Evolutionary conservation across 768 basidiomycete genomes (phyloP).

Genomic region (Chiua virens): DNA sequence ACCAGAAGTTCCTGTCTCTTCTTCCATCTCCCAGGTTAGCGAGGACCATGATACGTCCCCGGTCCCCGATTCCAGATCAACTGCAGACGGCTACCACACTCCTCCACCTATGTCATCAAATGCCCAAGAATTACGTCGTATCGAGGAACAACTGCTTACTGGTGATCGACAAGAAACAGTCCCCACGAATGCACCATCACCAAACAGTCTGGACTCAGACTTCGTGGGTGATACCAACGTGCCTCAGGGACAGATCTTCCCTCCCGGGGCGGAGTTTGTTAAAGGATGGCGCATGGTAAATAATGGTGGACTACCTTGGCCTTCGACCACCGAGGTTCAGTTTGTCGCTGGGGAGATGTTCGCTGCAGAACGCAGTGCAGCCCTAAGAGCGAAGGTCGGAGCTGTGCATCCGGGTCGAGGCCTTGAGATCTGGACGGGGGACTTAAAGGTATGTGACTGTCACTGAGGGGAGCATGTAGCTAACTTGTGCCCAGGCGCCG

Average conservation of each 20-base stretch:
- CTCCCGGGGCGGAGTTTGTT: conserved; percentile 82
- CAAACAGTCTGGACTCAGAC: conserved; percentile 43
- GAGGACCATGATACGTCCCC: conserved; percentile 5
- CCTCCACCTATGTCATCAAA: conserved; percentile 11
- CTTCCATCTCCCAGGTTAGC: conserved; percentile 3
- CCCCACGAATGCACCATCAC: neutral
- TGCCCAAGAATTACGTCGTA: neutral
- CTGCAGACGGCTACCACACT: conserved; percentile 31
- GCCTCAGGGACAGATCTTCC: conserved; percentile 72
- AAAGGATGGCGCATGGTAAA: conserved; percentile 82
- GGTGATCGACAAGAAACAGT: neutral
- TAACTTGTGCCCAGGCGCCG: conserved; percentile 53
- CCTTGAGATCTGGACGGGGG: conserved; percentile 67
- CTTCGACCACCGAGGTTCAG: conserved; percentile 60
- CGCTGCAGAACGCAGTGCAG: conserved; percentile 33
- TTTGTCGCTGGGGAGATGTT: conserved; percentile 74
- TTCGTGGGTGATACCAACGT: conserved; percentile 72
- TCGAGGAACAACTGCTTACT: neutral
- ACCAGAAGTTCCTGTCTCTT: conserved; percentile 25
- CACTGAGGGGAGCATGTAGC: neutral
- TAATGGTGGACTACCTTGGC: conserved; percentile 63
- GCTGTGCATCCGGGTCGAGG: conserved; percentile 53
- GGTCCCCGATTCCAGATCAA: conserved; percentile 19
- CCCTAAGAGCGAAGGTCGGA: conserved; percentile 49
- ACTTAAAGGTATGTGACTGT: conserved; percentile 58